Base-by-base conservation (phyloP, 176 grass and related monocot genomes). In the Carex pumila region DNA sequence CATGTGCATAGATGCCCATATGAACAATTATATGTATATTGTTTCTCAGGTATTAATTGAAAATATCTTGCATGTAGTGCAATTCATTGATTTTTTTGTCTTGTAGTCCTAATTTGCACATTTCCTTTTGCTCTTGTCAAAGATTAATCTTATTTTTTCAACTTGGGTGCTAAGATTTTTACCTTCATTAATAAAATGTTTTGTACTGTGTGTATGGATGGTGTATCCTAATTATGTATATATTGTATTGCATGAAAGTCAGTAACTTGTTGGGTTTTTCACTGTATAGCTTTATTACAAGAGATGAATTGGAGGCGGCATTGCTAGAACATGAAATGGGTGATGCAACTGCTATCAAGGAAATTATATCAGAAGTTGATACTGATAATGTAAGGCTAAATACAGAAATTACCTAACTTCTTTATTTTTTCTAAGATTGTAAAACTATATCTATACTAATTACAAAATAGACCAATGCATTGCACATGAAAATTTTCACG, bases 241-340 rank as follows among this genome's bases (percentile, higher is more conserved):
- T 32, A 56, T 84, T 10, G 5, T 13, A 6, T 58, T 15, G 8
- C 34, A 21, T 63, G 34, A 60, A 14, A 18, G 0, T 53, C 53
- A 3, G 31, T 31, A 39, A 78, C 29, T 34, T 34, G 14, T 78
- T 0, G 3, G 36, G 34, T 77, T 71, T 68, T 18, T 11, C 25
- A 56, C 12, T 82, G 43, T 83, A 63, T 89, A 99, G 96, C 65
- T 99, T 88, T 80, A 99, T 99, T 54, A 99, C 96, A 59, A 92
- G 89, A 90, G 96, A 99, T 86, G 96, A 99, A 70, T 88, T 99
- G 84, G 91, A 95, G 84, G 84, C 91, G 36, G 93, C 96, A 69
- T 89, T 99, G 91, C 89, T 89, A 34, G 93, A 99, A 71, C 93
- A 99, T 89, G 96, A 92, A 85, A 99, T 99, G 91, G 93, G 91